Evolutionary conservation across 495 filamentous ascomycete genomes (phyloP), one percentile per base, ranked within the genome.

Genomic region (Glutinoglossum americanum): DNA sequence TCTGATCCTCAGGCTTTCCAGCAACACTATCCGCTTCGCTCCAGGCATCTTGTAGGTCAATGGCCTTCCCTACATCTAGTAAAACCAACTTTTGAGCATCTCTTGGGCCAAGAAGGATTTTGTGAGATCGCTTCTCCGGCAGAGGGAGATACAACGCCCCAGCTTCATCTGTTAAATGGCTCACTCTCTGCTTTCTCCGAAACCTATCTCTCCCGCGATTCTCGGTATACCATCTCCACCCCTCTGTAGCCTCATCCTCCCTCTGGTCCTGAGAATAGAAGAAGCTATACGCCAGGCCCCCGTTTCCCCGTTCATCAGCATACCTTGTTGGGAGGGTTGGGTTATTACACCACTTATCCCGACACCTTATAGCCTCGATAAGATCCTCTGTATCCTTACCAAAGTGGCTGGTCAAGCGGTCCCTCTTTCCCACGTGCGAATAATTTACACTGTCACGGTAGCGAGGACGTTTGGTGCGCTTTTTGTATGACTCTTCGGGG

Each of bases 191-290:
- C 44, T 60, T 65, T 37, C 67, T 62, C 6, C 62, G 66, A 37
- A 79, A 76, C 9, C 26, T 54, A 15, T 63, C 62, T 39, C 69
- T 67, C 21, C 68, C 66, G 23, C 68, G 67, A 26, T 68, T 55
- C 15, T 68, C 63, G 56, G 73, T 69, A 58, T 78, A 83, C 80
- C 78, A 82, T 57, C 73, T 67, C 75, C 76, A 79, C n/a, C 70
- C 72, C 15, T 61, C 59, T 0, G 69, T 72, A 51, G 68, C 68
- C 64, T 80, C 76, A 49, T 56, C 65, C 39, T 69, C 58, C 35
- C 70, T 30, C 48, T 70, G 69, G 45, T 71, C 72, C 26, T 71
- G 69, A 6, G 68, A 67, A 57, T 66, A 62, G 11, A 72, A 76
- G 56, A 72, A 75, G n/a, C 64, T 65, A 51, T 72, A 67, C 41